Evolutionary conservation across 192 early-diverging fungal species (phyloP).

Genomic region (Coemansia sp.): DNA sequence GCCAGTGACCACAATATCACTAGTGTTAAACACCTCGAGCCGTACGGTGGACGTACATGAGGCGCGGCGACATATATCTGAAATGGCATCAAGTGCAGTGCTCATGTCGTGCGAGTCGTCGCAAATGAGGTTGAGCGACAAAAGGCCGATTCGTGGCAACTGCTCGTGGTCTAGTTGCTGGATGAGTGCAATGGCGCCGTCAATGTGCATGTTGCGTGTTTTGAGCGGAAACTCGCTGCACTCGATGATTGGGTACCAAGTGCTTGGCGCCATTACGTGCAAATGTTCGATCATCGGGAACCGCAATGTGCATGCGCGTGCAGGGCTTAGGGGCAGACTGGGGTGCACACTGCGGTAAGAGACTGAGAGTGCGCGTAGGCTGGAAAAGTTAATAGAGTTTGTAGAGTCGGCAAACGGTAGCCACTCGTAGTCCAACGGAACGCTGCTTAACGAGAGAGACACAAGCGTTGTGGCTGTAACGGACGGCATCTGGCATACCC

Average conservation of each 20-base stretch:
- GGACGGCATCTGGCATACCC: background rate
- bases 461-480: background rate
- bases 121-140: slow-evolving; percentile 3
- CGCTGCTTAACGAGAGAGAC: slow-evolving; percentile 2
- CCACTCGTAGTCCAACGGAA: slow-evolving; percentile 3
- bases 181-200: background rate
- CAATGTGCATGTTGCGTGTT: background rate
- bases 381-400: background rate
- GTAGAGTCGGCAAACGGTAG: background rate
- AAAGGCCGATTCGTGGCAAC: background rate
- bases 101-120: background rate
- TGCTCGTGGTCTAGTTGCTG: background rate
- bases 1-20: background rate
- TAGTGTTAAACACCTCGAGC: background rate
- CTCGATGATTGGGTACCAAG: background rate
- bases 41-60: background rate
- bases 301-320: background rate
- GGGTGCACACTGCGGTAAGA: background rate
- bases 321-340: background rate
- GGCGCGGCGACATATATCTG: background rate
- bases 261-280: background rate
- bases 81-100: background rate
- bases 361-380: background rate
- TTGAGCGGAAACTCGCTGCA: slow-evolving; percentile 1
- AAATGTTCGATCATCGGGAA: background rate